A percentile compares a stretch with the other conserved stretches of the same genome.
These are phyloP conservation scores for Hysterangium stoloniferum DNA, from an alignment of 768 basidiomycete genomes.

Conservation along the genomic window DNA sequence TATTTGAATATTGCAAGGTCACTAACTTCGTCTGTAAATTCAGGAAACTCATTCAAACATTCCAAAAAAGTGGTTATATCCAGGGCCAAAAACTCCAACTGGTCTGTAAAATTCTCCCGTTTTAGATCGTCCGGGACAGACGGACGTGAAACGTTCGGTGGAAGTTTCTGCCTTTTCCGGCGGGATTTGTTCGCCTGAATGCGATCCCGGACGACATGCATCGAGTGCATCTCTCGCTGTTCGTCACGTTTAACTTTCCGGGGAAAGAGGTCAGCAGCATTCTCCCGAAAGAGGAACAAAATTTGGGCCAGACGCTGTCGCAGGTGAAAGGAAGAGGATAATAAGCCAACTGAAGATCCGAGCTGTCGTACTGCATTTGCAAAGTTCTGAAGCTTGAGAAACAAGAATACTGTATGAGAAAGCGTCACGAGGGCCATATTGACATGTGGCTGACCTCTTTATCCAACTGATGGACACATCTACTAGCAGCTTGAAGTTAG, in stretches of 20 bases:
- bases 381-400: slow-evolving; percentile 62
- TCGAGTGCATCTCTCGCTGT: slow-evolving; percentile 27
- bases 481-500: slow-evolving; percentile 18
- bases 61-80: slow-evolving; percentile 62
- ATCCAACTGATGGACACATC: slow-evolving; percentile 55
- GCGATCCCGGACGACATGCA: slow-evolving; percentile 27
- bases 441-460: slow-evolving; percentile 43
- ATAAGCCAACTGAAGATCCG: slow-evolving; percentile 68
- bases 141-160: slow-evolving; percentile 44
- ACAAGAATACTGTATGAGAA: slow-evolving; percentile 13
- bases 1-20: not conserved
- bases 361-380: slow-evolving; percentile 70
- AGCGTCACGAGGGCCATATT: not conserved
- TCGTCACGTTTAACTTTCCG: slow-evolving; percentile 43
- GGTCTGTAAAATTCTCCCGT: slow-evolving; percentile 56
- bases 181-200: slow-evolving; percentile 25
- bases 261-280: slow-evolving; percentile 71
- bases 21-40: slow-evolving; percentile 36
- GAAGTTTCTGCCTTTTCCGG: slow-evolving; percentile 27
- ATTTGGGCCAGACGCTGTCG: slow-evolving; percentile 63
- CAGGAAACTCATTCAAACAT: slow-evolving; percentile 72
- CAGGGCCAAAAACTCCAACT: slow-evolving; percentile 53
- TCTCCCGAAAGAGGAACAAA: slow-evolving; percentile 64
- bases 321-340: slow-evolving; percentile 65
- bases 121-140: slow-evolving; percentile 50